phyloP scores from a whole-genome alignment of 2,329 filamentous ascomycete species.

The Cladosporium halotolerans region DNA sequence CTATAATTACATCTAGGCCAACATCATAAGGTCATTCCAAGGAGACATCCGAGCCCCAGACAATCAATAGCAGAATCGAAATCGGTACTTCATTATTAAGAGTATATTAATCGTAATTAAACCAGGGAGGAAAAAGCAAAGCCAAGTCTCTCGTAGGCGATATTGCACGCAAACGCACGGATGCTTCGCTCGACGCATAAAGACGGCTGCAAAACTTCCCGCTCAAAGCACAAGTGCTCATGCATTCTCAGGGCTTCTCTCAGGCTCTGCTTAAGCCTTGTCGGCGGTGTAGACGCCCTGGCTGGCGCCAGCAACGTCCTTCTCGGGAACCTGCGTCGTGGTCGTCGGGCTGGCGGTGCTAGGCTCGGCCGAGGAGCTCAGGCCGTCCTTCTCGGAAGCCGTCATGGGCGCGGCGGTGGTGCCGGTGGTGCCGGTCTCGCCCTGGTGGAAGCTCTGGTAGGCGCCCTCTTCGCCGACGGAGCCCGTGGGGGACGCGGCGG shows the following conservation, averaged over 20 bases:
- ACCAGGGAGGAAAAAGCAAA: no score
- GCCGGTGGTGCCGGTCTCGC: constrained; percentile 6
- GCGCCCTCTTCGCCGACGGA: constrained; percentile 11
- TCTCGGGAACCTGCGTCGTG: neutral
- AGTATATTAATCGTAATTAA: no score
- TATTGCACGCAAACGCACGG: no score
- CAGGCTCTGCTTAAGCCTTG: neutral
- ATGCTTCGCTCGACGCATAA: no score
- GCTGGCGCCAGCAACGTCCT: neutral
- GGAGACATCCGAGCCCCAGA: no score
- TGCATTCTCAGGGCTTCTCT: neutral
- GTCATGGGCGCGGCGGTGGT: constrained; percentile 4
- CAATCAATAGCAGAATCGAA: no score
- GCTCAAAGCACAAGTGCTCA: no score
- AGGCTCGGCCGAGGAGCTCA: neutral
- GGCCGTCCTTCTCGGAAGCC: neutral
- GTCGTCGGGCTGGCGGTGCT: neutral
- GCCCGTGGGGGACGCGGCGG: constrained; percentile 26
- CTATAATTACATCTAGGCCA: no score
- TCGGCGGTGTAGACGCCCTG: neutral
- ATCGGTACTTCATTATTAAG: no score
- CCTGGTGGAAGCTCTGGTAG: neutral
- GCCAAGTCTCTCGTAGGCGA: no score
- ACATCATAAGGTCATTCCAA: no score
- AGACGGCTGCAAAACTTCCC: no score